Evolutionary conservation across 2,329 filamentous ascomycete species (phyloP).

Genomic region (Capronia epimyces): DNA sequence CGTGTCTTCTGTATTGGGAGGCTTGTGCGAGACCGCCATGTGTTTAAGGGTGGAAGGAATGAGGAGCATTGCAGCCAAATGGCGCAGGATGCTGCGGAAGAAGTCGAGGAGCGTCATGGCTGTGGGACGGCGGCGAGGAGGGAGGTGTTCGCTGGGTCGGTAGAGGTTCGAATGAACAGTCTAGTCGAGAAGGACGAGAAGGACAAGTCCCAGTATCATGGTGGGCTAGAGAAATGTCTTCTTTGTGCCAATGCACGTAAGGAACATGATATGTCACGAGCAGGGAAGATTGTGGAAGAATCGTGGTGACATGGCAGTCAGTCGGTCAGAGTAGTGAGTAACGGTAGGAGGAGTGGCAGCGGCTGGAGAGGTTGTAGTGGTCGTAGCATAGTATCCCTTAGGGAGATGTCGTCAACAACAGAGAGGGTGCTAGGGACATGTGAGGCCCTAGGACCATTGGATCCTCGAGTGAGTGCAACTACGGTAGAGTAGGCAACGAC

Average conservation of each 20-base stretch:
- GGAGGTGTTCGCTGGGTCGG: neutral
- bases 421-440: neutral
- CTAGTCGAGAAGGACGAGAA: conserved; percentile 12
- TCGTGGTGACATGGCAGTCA: conserved; percentile 17
- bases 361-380: conserved; percentile 6
- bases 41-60: conserved; percentile 34
- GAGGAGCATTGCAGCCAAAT: conserved; percentile 38
- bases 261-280: conserved; percentile 12
- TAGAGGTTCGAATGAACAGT: conserved; percentile 1
- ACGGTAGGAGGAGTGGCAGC: neutral
- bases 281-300: conserved; percentile 7
- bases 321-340: neutral
- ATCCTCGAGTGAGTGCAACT: conserved; percentile 6
- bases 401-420: conserved; percentile 1
- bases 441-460: neutral
- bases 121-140: neutral
- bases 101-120: conserved; percentile 25
- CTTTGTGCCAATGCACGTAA: conserved; percentile 7
- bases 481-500: neutral
- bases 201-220: conserved; percentile 7
- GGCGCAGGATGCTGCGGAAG: conserved; percentile 26
- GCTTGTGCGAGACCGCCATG: conserved; percentile 18
- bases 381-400: conserved; percentile 19
- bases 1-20: conserved; percentile 16
- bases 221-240: conserved; percentile 13